phyloP scores from a whole-genome alignment of 1,139 yeast species.

The Hemisphaericaspora subhashii region DNA sequence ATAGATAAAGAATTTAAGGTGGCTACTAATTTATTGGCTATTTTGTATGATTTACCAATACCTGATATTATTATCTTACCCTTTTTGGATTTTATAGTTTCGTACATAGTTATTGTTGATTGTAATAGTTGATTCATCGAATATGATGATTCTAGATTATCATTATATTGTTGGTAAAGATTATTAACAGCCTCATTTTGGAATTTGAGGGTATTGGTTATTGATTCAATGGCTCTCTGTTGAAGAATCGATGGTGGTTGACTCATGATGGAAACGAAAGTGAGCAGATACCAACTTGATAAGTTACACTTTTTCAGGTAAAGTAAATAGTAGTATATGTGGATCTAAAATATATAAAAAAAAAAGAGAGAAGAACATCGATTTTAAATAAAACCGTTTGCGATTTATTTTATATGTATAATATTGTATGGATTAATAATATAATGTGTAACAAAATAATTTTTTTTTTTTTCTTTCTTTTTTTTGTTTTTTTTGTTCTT shows the following conservation, averaged over 20 bases:
- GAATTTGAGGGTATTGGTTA: constrained; percentile 28
- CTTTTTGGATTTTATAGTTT: constrained; percentile 41
- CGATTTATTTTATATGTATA: background rate
- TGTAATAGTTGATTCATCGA: constrained; percentile 51
- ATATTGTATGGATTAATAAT: no score
- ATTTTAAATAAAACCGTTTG: no score
- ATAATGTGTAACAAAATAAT: background rate
- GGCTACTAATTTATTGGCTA: constrained; percentile 76
- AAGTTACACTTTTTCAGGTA: no score
- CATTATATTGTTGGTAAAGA: constrained; percentile 32
- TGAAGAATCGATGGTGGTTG: background rate
- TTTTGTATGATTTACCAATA: constrained; percentile 81
- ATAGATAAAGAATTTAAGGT: constrained; percentile 79
- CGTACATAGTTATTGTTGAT: constrained; percentile 53
- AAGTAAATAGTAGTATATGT: no score
- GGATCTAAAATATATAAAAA: background rate
- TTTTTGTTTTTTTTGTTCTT: background rate
- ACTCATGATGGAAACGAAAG: no score
- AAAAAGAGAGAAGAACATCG: no score
- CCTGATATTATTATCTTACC: constrained; percentile 80
- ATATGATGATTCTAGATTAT: constrained; percentile 23
- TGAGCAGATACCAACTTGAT: no score
- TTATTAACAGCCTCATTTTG: constrained; percentile 38
- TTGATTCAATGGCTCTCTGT: constrained; percentile 25
- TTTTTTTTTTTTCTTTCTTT: background rate